Conservation (phyloP, 2,329 filamentous ascomycete species). For the Penicillium decumbens region DNA sequence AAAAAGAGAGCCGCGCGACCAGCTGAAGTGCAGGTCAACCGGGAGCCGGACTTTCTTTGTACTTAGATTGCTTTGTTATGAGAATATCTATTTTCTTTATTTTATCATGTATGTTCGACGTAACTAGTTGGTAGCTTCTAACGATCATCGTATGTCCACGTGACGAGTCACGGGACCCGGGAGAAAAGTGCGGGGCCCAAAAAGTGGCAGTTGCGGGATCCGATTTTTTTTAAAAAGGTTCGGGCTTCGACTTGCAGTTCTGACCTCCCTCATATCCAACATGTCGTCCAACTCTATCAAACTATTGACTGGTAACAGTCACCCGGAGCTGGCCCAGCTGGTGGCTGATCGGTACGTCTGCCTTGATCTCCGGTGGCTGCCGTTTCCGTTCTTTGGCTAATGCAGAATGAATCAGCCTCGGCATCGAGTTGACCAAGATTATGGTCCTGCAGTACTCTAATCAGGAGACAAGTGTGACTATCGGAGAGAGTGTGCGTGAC, state of each 20-base stretch:
- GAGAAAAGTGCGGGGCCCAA: constrained; percentile 25
- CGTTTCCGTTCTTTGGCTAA: not conserved
- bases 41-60: constrained; percentile 10
- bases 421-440: constrained; percentile 64
- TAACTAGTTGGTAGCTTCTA: too few relatives aligned
- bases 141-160: too few relatives aligned
- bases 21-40: constrained; percentile 44
- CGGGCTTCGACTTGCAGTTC: constrained; percentile 5
- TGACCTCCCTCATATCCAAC: constrained; percentile 12
- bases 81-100: constrained; percentile 18
- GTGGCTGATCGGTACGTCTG: constrained; percentile 60
- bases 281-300: constrained; percentile 74
- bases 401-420: constrained; percentile 45
- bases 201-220: constrained; percentile 19
- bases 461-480: constrained; percentile 66
- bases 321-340: constrained; percentile 65
- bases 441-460: constrained; percentile 65
- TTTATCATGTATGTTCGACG: not conserved
- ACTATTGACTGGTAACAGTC: constrained; percentile 69
- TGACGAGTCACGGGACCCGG: constrained; percentile 19
- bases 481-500: constrained; percentile 91
- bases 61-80: constrained; percentile 22
- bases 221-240: constrained; percentile 22
- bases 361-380: not conserved
- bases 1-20: constrained; percentile 4